Evolutionary conservation across 768 basidiomycete species (phyloP), one percentile per base, ranked within the genome.

Genomic region (Psilocybe azurescens): DNA sequence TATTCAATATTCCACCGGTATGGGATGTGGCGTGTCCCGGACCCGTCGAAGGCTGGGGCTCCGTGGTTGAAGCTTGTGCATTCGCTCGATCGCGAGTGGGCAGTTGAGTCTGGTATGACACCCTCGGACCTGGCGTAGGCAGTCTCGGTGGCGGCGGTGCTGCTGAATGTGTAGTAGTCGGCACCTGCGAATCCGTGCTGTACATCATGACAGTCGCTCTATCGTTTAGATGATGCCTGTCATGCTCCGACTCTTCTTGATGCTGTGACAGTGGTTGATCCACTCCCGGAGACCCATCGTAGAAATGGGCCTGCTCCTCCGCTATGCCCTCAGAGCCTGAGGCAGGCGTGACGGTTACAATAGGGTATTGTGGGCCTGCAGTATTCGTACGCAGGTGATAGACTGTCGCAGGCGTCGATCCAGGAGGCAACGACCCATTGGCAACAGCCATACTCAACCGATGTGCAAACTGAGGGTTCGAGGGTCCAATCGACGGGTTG

Each of bases 401-500:
- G 56, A 67, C 66, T 5, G 62, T 67, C 13, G 60, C 53, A 49
- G 65, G 69, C 48, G 61, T 67, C 38, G 61, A 64, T 38, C 73
- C 72, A 10, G 74, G 62, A 58, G 75, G 76, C 2, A 68, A 54
- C 20, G 56, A 44, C 24, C 68, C 68, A 57, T 65, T 76, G 63
- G 56, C 70, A 51, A 67, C 74, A 66, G 70, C 70, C 71, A 77
- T 78, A 48, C 73, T 72, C 48, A 73, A 57, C 36, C 73, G 67
- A 52, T 76, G 73, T 5, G 74, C 72, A 57, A 77, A 77, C 49
- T 73, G 72, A 29, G 73, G 69, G 41, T 73, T 73, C 3, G 76
- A 74, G 10, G 75, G 76, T 30, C 75, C 74, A 7, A 77, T 77
- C n/a, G 77, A 71, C 20, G 78, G 79, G 60, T 77, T 78, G 5